Percentiles rank a stretch among this genome's conserved stretches.
Evolutionary conservation across 2,329 filamentous ascomycete genomes (phyloP).

Genomic region (Penicillium brevicompactum): DNA sequence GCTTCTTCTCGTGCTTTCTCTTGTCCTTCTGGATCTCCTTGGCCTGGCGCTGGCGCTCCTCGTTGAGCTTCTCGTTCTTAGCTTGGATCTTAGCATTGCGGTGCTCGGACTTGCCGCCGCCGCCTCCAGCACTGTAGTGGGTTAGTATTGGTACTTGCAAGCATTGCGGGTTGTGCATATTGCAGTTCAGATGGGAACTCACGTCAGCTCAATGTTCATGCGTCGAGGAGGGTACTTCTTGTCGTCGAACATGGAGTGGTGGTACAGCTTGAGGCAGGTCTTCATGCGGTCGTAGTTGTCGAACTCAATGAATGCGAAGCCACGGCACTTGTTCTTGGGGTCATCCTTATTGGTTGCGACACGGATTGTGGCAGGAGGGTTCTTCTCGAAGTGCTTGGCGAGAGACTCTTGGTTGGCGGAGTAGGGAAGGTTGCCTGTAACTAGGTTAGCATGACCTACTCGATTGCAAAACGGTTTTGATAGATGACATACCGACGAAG

Average conservation of each 20-base stretch:
- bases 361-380: conserved; percentile 71
- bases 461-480: background rate
- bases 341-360: conserved; percentile 69
- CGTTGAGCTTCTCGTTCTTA: conserved; percentile 85
- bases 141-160: background rate
- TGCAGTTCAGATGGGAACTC: conserved; percentile 39
- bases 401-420: conserved; percentile 72
- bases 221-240: conserved; percentile 61
- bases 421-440: conserved; percentile 81
- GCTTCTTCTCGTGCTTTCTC: conserved; percentile 32
- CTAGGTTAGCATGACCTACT: background rate
- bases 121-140: conserved; percentile 68
- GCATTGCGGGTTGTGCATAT: background rate
- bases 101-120: conserved; percentile 70
- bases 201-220: conserved; percentile 93
- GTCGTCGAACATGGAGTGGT: conserved; percentile 76
- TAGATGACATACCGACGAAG: conserved; percentile 65
- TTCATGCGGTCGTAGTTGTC: conserved; percentile 85
- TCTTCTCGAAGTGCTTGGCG: conserved; percentile 73
- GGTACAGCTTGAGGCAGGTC: conserved; percentile 86
- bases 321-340: conserved; percentile 63
- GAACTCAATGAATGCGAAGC: conserved; percentile 89
- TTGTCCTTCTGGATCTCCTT: conserved; percentile 52
- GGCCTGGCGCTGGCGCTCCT: conserved; percentile 59
- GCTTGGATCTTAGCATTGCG: conserved; percentile 75